A percentile compares a stretch with the other conserved stretches of the same genome.
phyloP scores from a whole-genome alignment of 1,284 basidiomycete genomes.

The Pseudomicrostroma phylloplanum region DNA sequence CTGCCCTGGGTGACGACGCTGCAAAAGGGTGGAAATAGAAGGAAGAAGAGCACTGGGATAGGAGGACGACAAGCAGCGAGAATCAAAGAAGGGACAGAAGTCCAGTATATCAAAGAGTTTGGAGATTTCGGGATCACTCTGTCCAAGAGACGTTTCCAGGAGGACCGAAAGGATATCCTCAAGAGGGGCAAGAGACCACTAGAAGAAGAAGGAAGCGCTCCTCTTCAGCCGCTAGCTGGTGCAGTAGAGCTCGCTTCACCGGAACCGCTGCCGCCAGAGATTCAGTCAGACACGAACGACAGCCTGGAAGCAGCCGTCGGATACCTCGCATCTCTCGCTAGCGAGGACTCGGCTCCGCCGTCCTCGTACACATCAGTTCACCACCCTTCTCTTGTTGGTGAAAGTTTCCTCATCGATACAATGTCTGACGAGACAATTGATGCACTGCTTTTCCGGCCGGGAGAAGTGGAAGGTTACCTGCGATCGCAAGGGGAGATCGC shows the following conservation, averaged over 20 bases:
- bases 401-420: neutral
- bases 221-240: neutral
- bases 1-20: conserved; percentile 8
- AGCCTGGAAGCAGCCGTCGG: too few relatives aligned
- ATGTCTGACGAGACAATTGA: neutral
- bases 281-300: neutral
- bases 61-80: neutral
- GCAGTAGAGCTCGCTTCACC: neutral
- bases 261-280: neutral
- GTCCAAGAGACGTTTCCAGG: too few relatives aligned
- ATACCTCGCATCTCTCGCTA: neutral
- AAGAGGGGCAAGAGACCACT: too few relatives aligned
- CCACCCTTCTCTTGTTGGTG: neutral
- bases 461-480: neutral
- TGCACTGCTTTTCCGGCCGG: conserved; percentile 1
- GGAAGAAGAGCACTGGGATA: neutral
- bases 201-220: neutral
- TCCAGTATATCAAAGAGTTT: neutral
- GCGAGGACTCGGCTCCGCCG: neutral
- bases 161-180: too few relatives aligned
- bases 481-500: neutral
- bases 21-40: neutral
- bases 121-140: neutral
- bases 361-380: conserved; percentile 3
- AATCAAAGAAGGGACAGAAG: neutral